Evolutionary conservation across 1,284 basidiomycete genomes (phyloP).

Genomic region (Pseudozyma flocculosa): DNA sequence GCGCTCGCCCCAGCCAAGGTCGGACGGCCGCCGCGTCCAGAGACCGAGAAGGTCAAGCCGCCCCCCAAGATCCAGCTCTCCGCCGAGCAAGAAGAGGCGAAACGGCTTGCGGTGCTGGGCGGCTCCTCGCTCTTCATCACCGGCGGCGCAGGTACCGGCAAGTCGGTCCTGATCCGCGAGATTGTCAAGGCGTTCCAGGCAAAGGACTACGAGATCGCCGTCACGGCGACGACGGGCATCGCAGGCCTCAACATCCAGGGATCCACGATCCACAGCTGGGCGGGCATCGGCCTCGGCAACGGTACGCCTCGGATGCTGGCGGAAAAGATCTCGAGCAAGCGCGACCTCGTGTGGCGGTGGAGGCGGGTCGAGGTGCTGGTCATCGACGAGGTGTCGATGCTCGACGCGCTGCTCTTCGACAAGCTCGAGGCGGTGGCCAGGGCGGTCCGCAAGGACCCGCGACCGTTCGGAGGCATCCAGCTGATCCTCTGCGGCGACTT

Average conservation of each 20-base stretch:
- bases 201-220: neutral
- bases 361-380: conserved; percentile 1
- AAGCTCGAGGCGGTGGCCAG: conserved; percentile 72
- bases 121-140: neutral
- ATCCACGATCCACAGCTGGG: conserved; percentile 3
- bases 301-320: neutral
- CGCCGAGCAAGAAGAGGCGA: conserved; percentile 1
- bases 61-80: neutral
- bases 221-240: conserved; percentile 6
- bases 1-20: too few species aligned
- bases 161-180: conserved; percentile 1
- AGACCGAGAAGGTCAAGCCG: too few species aligned
- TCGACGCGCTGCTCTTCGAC: conserved; percentile 85
- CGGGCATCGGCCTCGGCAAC: conserved; percentile 3
- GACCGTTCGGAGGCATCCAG: conserved; percentile 85
- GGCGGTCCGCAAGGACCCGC: conserved; percentile 64
- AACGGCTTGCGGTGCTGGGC: neutral
- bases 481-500: conserved; percentile 88
- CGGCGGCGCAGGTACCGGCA: conserved; percentile 7
- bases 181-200: neutral
- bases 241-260: conserved; percentile 3
- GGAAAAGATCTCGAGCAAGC: neutral
- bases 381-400: conserved; percentile 68
- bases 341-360: neutral
- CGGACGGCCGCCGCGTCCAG: too few species aligned